These are phyloP conservation scores for Davidsoniella virescens DNA, from an alignment of 2,329 filamentous ascomycete species.

Conservation along the genomic window DNA sequence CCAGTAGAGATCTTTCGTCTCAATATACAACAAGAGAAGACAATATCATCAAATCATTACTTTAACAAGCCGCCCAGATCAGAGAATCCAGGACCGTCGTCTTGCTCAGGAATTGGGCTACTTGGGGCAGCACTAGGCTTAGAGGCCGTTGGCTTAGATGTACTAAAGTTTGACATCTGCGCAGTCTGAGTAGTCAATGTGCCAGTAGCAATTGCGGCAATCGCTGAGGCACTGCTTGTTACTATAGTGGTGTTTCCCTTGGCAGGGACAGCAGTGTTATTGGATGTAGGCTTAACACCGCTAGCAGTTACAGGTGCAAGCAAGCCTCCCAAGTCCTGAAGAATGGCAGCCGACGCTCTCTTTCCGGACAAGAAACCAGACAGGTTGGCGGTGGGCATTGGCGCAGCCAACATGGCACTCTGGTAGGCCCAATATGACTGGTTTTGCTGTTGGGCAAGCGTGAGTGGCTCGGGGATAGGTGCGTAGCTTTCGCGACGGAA, in stretches of 20 bases:
- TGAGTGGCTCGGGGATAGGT: constrained; percentile 20
- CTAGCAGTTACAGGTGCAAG: constrained; percentile 24
- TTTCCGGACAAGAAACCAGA: constrained; percentile 24
- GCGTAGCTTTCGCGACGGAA: constrained; percentile 18
- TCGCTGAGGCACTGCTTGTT: not conserved
- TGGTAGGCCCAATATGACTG: constrained; percentile 12
- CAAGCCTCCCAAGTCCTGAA: constrained; percentile 42
- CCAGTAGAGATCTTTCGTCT: too few relatives aligned
- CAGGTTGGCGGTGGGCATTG: constrained; percentile 26
- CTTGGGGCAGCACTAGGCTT: not conserved
- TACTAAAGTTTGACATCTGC: not conserved
- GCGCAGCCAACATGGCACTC: constrained; percentile 13
- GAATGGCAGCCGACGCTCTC: constrained; percentile 38
- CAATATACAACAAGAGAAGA: constrained; percentile 4
- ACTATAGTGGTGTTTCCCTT: not conserved
- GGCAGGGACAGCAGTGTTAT: not conserved
- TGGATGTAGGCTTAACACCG: not conserved
- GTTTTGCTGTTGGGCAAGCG: constrained; percentile 22
- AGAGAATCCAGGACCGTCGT: constrained; percentile 12
- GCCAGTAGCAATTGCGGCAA: not conserved
- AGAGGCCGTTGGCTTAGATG: not conserved
- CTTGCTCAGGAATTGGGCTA: not conserved
- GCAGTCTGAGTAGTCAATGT: not conserved
- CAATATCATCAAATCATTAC: constrained; percentile 12
- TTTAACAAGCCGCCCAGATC: constrained; percentile 27